phyloP scores from a whole-genome alignment of 371 early-diverging fungal genomes.

The Zancudomyces culisetae region DNA sequence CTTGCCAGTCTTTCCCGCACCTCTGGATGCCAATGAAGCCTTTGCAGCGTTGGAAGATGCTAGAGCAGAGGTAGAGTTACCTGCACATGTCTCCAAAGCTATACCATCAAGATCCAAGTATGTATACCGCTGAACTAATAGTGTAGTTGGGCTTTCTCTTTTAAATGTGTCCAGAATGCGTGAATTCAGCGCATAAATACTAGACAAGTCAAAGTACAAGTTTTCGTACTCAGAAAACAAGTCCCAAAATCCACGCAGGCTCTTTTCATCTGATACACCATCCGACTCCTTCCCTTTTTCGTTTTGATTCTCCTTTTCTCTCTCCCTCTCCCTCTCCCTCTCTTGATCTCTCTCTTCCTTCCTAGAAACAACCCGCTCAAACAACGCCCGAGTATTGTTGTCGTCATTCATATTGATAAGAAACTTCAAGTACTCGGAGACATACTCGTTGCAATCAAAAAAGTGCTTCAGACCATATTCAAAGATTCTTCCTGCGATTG shows the following conservation, averaged over 20 bases:
- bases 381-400: slow-evolving; percentile 74
- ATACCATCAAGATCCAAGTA: neutral
- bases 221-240: slow-evolving; percentile 55
- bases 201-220: slow-evolving; percentile 33
- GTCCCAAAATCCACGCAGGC: slow-evolving; percentile 46
- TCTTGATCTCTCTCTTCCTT: slow-evolving; percentile 14
- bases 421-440: slow-evolving; percentile 63
- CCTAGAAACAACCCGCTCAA: slow-evolving; percentile 63
- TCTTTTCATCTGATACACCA: no score
- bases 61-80: neutral
- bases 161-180: neutral
- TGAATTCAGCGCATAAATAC: neutral
- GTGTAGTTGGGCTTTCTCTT: neutral
- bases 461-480: slow-evolving; percentile 67
- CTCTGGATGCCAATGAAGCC: neutral
- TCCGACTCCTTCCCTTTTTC: slow-evolving; percentile 27
- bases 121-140: neutral
- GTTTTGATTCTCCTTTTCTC: slow-evolving; percentile 68
- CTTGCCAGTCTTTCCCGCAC: neutral
- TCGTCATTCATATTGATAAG: slow-evolving; percentile 77
- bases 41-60: neutral
- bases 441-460: slow-evolving; percentile 48
- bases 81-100: neutral
- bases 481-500: slow-evolving; percentile 78
- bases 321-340: slow-evolving; percentile 61